phyloP scores from a whole-genome alignment of 2,329 filamentous ascomycete species.

The Cryphonectria radicalis region DNA sequence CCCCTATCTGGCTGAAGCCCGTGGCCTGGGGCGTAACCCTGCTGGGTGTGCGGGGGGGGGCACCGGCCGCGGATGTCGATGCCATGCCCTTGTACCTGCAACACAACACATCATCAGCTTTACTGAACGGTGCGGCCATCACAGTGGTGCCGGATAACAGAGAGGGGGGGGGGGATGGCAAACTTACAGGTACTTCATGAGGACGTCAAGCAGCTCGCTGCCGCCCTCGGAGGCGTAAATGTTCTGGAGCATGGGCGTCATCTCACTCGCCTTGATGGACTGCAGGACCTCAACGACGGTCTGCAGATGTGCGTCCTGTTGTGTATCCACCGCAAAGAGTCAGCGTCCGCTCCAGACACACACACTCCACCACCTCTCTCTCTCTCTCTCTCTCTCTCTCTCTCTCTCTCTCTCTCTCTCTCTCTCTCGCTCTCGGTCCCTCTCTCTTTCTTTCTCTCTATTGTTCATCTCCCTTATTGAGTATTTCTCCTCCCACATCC shows the following conservation, averaged over 20 bases:
- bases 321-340: slow-evolving; percentile 23
- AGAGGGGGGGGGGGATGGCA: not conserved
- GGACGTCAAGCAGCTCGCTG: slow-evolving; percentile 81
- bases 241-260: slow-evolving; percentile 83
- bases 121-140: not conserved
- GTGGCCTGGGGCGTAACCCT: slow-evolving; percentile 74
- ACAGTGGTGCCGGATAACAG: not conserved
- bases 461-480: slow-evolving; percentile 14
- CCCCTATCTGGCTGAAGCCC: slow-evolving; percentile 81
- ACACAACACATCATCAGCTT: slow-evolving; percentile 20
- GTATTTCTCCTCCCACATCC: slow-evolving; percentile 21
- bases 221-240: slow-evolving; percentile 81
- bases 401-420: too few relatives aligned
- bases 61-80: slow-evolving; percentile 43
- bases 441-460: too few relatives aligned
- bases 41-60: slow-evolving; percentile 49
- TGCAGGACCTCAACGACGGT: slow-evolving; percentile 93
- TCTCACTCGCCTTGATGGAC: slow-evolving; percentile 94
- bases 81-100: slow-evolving; percentile 88
- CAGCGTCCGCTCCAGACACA: slow-evolving; percentile 25
- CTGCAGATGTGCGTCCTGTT: slow-evolving; percentile 80
- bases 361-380: too few relatives aligned
- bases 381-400: too few relatives aligned
- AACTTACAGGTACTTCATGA: slow-evolving; percentile 96
- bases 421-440: too few relatives aligned